These are phyloP conservation scores for Phialophora macrospora DNA, from an alignment of 2,329 filamentous ascomycete genomes.

Conservation along the genomic window DNA sequence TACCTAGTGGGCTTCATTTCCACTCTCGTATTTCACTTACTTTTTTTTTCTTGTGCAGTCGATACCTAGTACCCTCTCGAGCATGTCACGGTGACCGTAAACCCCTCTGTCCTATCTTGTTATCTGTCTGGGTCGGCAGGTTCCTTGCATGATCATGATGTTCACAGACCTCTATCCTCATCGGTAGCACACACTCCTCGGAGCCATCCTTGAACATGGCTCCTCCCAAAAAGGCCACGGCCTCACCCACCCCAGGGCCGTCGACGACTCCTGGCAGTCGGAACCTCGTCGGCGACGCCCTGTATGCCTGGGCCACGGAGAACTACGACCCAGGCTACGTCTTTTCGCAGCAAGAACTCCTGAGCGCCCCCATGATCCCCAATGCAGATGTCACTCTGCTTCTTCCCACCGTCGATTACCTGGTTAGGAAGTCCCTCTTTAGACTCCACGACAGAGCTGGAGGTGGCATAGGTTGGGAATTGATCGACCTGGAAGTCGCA, in stretches of 20 bases:
- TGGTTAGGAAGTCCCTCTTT: constrained; percentile 54
- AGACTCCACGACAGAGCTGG: constrained; percentile 49
- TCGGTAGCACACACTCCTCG: constrained; percentile 36
- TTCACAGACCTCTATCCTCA: constrained; percentile 35
- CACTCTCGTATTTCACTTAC: constrained; percentile 11
- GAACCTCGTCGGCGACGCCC: constrained; percentile 48
- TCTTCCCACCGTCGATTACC: constrained; percentile 51
- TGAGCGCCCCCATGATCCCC: constrained; percentile 51
- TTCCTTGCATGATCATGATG: constrained; percentile 35
- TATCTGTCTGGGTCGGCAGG: constrained; percentile 18
- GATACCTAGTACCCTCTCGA: not conserved
- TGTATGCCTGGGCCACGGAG: constrained; percentile 53
- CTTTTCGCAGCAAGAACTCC: constrained; percentile 54
- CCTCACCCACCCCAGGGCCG: constrained; percentile 43
- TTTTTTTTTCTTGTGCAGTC: not conserved
- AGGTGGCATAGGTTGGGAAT: constrained; percentile 54
- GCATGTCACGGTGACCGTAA: constrained; percentile 26
- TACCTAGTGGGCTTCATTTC: constrained; percentile 16
- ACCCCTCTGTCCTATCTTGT: not conserved
- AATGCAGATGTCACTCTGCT: constrained; percentile 51
- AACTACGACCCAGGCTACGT: constrained; percentile 50
- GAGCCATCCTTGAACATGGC: constrained; percentile 32
- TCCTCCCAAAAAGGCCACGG: constrained; percentile 30
- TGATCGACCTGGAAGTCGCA: constrained; percentile 55
- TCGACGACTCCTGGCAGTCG: constrained; percentile 31